Percentiles rank a stretch among this genome's conserved stretches.
These are phyloP conservation scores for Fusarium citri DNA, from an alignment of 2,329 filamentous ascomycete genomes.

Conservation along the genomic window DNA sequence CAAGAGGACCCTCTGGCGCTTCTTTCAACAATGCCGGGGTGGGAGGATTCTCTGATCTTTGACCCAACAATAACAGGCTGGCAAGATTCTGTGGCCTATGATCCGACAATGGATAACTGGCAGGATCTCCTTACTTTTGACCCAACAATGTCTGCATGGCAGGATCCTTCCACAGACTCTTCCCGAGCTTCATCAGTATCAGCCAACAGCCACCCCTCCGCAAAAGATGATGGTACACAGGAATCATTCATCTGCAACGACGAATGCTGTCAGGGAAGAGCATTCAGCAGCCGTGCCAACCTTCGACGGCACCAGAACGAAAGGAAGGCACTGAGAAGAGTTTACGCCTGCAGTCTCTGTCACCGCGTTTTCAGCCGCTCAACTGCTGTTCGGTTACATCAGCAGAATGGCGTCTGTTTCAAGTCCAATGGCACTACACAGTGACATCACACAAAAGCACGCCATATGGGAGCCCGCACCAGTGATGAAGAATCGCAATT, in stretches of 20 bases:
- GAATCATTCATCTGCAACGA: conserved; percentile 3
- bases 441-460: neutral
- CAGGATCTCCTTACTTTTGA: neutral
- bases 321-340: neutral
- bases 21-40: neutral
- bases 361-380: conserved; percentile 2
- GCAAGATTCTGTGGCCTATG: neutral
- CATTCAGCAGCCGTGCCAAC: conserved; percentile 6
- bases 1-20: neutral
- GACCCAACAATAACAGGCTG: neutral
- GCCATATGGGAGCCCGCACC: neutral
- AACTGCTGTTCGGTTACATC: conserved; percentile 1
- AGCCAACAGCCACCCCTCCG: neutral
- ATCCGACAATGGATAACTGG: neutral
- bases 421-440: neutral
- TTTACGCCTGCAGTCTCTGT: conserved; percentile 1
- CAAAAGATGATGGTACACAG: neutral
- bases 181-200: conserved; percentile 4
- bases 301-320: conserved; percentile 10
- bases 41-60: neutral
- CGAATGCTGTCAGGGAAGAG: conserved; percentile 7
- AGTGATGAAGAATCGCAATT: neutral
- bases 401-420: conserved; percentile 7
- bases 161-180: neutral
- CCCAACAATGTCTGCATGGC: neutral